These are phyloP conservation scores for Leptosphaerulina australis DNA, from an alignment of 2,329 filamentous ascomycete genomes.

Conservation along the genomic window DNA sequence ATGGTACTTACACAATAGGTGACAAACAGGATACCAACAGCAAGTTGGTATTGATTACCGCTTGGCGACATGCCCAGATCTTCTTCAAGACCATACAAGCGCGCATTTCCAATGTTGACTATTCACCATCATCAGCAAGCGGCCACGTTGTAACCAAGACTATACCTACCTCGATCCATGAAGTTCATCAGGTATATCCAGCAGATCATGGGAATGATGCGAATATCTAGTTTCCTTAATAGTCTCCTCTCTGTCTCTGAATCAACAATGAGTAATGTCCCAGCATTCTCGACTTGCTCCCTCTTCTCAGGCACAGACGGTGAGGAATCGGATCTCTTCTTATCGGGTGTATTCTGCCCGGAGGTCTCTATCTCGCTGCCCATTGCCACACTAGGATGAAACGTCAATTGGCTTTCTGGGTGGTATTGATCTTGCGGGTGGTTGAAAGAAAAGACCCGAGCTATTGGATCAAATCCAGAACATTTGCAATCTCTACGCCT, in stretches of 20 bases:
- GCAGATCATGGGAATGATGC: constrained; percentile 61
- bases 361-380: constrained; percentile 1
- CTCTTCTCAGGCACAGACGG: constrained; percentile 21
- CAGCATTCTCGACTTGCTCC: constrained; percentile 22
- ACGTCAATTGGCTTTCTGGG: too few relatives aligned
- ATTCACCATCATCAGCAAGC: background rate
- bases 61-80: constrained; percentile 24
- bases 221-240: constrained; percentile 56
- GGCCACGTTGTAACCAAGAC: background rate
- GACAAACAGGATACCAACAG: constrained; percentile 33
- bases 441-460: background rate
- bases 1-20: constrained; percentile 31
- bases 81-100: constrained; percentile 24
- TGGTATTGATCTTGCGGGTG: background rate
- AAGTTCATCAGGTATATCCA: constrained; percentile 57
- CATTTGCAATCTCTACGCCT: background rate
- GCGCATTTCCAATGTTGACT: constrained; percentile 52
- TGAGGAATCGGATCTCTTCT: constrained; percentile 15
- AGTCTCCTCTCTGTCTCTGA: constrained; percentile 54
- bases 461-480: background rate
- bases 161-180: constrained; percentile 54
- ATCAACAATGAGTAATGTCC: constrained; percentile 43
- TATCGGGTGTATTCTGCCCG: constrained; percentile 9
- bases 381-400: background rate
- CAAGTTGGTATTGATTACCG: constrained; percentile 31